phyloP scores from a whole-genome alignment of 106 monocot genomes.

The Platanthera guangdongensis region DNA sequence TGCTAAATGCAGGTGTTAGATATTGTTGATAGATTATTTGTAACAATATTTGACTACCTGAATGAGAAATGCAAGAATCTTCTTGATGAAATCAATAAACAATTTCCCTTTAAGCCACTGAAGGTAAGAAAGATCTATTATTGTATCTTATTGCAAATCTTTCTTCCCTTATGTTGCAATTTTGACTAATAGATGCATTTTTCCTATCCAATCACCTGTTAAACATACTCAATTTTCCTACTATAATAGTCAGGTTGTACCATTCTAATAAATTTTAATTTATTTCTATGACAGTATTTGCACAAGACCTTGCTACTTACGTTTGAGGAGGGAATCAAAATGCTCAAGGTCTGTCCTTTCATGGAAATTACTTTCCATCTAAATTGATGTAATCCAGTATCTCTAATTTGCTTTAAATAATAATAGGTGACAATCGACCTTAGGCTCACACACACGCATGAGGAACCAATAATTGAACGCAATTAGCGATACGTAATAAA shows the following conservation, averaged over 20 bases:
- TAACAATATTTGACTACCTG: slow-evolving; percentile 74
- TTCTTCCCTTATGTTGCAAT: neutral
- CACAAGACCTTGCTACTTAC: slow-evolving; percentile 63
- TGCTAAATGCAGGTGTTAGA: slow-evolving; percentile 64
- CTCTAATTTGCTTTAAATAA: too few relatives aligned
- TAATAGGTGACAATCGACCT: too few relatives aligned
- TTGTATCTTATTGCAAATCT: neutral
- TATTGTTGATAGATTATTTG: slow-evolving; percentile 77
- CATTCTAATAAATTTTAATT: neutral
- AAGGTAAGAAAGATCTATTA: slow-evolving; percentile 38
- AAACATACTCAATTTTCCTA: neutral
- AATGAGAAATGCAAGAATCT: slow-evolving; percentile 73
- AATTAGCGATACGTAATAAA: too few relatives aligned
- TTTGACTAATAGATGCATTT: neutral
- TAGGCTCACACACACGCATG: too few relatives aligned
- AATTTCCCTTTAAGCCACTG: slow-evolving; percentile 85
- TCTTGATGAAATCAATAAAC: slow-evolving; percentile 65
- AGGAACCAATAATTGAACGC: too few relatives aligned
- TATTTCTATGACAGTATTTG: slow-evolving; percentile 49
- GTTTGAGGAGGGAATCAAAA: slow-evolving; percentile 77
- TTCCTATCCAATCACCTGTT: neutral
- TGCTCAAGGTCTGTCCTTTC: slow-evolving; percentile 66
- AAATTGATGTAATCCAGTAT: too few relatives aligned
- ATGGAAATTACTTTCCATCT: neutral
- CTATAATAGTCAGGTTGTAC: neutral